Percentiles rank a stretch among this genome's conserved stretches.
Evolutionary conservation across 306 rosid genomes (phyloP).

Genomic region (Betula pendula): DNA sequence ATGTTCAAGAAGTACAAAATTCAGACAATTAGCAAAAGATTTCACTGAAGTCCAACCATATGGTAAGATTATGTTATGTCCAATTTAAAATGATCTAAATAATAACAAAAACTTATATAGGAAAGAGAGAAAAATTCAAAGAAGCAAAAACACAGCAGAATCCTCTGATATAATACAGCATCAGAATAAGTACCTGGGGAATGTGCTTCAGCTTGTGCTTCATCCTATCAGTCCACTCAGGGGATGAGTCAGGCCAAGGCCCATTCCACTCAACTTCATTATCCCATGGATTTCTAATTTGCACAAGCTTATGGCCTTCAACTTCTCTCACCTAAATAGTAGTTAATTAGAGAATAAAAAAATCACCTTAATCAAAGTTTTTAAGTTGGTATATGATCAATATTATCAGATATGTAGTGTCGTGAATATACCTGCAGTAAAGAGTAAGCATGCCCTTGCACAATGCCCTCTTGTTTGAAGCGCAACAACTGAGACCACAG

Average conservation of each 20-base stretch:
- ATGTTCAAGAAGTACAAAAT: slow-evolving; percentile 40
- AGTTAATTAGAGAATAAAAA: background rate
- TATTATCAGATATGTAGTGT: background rate
- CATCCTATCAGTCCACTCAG: slow-evolving; percentile 97
- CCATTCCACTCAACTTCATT: slow-evolving; percentile 99
- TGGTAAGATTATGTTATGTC: slow-evolving; percentile 1
- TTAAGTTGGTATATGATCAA: background rate
- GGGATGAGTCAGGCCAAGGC: slow-evolving; percentile 94
- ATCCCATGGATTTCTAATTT: slow-evolving; percentile 99
- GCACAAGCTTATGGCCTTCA: slow-evolving; percentile 98
- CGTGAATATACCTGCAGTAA: slow-evolving; percentile 69
- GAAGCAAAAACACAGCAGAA: slow-evolving; percentile 5
- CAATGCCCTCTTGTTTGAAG: slow-evolving; percentile 97
- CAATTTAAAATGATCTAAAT: background rate
- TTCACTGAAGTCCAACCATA: slow-evolving; percentile 2
- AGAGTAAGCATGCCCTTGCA: slow-evolving; percentile 99
- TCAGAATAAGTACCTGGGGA: slow-evolving; percentile 62
- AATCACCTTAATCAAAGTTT: background rate
- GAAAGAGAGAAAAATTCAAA: slow-evolving; percentile 12
- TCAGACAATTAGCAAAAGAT: slow-evolving; percentile 9
- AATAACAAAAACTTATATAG: background rate
- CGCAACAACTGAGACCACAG: slow-evolving; percentile 97
- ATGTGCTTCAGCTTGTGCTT: slow-evolving; percentile 93
- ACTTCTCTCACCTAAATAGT: slow-evolving; percentile 77
- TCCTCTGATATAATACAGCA: background rate